phyloP scores from a whole-genome alignment of 805 yeast genomes.

The Lachancea fermentati region DNA sequence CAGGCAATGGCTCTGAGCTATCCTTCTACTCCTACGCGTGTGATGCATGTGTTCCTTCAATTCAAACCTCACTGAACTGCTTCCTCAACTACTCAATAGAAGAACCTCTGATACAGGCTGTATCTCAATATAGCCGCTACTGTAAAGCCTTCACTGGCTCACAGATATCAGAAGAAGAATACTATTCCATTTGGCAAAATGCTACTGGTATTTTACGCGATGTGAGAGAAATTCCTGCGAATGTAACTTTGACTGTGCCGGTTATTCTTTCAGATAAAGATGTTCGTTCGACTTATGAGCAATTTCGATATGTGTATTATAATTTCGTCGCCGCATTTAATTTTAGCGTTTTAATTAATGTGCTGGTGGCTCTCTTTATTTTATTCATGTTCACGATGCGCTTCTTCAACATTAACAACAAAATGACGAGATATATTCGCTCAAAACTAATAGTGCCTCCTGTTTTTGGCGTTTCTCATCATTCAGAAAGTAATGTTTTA shows the following conservation, averaged over 20 bases:
- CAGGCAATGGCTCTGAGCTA: background rate
- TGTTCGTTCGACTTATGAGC: constrained; percentile 3
- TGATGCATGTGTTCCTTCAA: constrained; percentile 9
- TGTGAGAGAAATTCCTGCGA: background rate
- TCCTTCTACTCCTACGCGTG: constrained; percentile 8
- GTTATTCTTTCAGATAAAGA: constrained; percentile 1
- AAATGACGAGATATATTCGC: constrained; percentile 3
- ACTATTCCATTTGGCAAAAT: constrained; percentile 2
- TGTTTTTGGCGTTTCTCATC: constrained; percentile 8
- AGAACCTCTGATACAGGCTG: background rate
- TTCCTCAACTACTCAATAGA: constrained; percentile 1
- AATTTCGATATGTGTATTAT: constrained; percentile 6
- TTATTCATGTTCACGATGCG: constrained; percentile 2
- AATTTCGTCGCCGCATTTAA: constrained; percentile 8
- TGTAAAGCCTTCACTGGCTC: constrained; percentile 3
- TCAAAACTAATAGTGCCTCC: constrained; percentile 8
- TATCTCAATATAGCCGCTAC: background rate
- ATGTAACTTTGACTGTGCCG: constrained; percentile 3
- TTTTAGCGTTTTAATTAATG: constrained; percentile 8
- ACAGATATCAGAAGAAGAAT: background rate
- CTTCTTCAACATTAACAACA: constrained; percentile 2
- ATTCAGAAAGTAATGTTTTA: constrained; percentile 6
- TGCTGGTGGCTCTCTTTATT: background rate
- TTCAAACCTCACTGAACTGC: constrained; percentile 10
- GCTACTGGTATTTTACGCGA: constrained; percentile 5